Evolutionary conservation across 2,329 filamentous ascomycete genomes (phyloP).

Genomic region (Calonectria hongkongensis): DNA sequence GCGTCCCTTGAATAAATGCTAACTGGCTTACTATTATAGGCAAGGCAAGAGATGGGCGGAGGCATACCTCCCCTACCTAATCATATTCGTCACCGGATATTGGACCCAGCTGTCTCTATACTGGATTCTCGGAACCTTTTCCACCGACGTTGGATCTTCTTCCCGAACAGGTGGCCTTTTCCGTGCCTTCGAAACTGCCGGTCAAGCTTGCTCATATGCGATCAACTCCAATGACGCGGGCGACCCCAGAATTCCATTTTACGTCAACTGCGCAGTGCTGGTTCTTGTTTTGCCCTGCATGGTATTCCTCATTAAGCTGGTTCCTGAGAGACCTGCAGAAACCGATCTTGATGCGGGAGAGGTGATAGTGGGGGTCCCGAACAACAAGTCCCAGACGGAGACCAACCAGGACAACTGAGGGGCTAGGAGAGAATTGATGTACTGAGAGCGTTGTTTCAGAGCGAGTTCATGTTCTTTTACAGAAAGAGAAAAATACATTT

Average conservation of each 20-base stretch:
- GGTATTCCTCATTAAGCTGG: constrained; percentile 36
- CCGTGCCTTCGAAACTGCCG: constrained; percentile 54
- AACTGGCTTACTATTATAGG: constrained; percentile 4
- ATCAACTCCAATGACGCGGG: constrained; percentile 52
- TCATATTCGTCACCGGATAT: constrained; percentile 36
- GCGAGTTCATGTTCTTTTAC: neutral
- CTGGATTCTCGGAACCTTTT: constrained; percentile 61
- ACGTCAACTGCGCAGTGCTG: constrained; percentile 33
- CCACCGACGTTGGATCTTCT: constrained; percentile 57
- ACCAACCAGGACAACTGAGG: neutral
- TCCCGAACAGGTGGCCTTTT: constrained; percentile 56
- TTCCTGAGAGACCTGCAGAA: constrained; percentile 25
- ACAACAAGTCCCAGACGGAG: neutral
- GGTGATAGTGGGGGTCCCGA: constrained; percentile 31
- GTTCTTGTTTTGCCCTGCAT: constrained; percentile 33
- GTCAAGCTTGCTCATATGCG: constrained; percentile 57
- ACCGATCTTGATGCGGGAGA: constrained; percentile 31
- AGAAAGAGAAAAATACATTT: neutral
- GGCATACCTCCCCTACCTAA: constrained; percentile 37
- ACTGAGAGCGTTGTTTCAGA: neutral
- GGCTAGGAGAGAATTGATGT: neutral
- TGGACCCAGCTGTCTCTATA: constrained; percentile 53
- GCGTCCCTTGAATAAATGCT: neutral
- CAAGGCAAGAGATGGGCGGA: constrained; percentile 31
- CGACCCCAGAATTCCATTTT: constrained; percentile 35